Evolutionary conservation across 2,329 filamentous ascomycete species (phyloP), one percentile per base, ranked within the genome.

Genomic region (Dactylellina cionopaga): DNA sequence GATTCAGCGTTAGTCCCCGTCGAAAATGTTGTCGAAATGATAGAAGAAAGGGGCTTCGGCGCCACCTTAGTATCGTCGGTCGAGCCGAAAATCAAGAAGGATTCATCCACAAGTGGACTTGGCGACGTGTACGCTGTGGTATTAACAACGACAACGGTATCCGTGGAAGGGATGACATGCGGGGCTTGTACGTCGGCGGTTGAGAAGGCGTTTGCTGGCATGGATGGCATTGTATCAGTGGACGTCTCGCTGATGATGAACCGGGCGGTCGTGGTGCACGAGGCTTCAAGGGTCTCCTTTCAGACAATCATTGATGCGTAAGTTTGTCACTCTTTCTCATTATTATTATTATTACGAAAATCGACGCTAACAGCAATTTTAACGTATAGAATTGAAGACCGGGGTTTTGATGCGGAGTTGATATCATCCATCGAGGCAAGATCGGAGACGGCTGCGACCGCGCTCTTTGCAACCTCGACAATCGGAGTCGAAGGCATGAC

Each of bases 401-500:
- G 91, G 69, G 92, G 92, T 0, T 96, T 96, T 78, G 92, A 89
- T 74, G 92, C 92, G 35, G 87, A 87, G 19, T 83, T 98, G 86
- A 86, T 68, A 58, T 59, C 31, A 27, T 69, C 39, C 25, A 69
- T 43, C n/a, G 77, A 76, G 60, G 77, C 79, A 71, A 79, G 79
- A 65, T 80, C 54, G 11, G 33, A 83, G 74, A 81, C 82, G 54
- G 77, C 86, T 74, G 65, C 81, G 79, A 77, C 86, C 74, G 65
- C 81, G 79, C 29, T 78, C 74, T 69, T 71, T 2, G 84, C 89
- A 64, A 91, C 88, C 0, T 97, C 93, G 0, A 98, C 93, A 0
- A 85, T 99, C 15, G 88, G 91, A 3, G 91, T 99, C 60, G 92
- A 95, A 76, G 95, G 95, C 54, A 99, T 99, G 95, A 99, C 95